Evolutionary conservation across 768 basidiomycete species (phyloP), one percentile per base, ranked within the genome.

Genomic region (Phanerochaete sordida): DNA sequence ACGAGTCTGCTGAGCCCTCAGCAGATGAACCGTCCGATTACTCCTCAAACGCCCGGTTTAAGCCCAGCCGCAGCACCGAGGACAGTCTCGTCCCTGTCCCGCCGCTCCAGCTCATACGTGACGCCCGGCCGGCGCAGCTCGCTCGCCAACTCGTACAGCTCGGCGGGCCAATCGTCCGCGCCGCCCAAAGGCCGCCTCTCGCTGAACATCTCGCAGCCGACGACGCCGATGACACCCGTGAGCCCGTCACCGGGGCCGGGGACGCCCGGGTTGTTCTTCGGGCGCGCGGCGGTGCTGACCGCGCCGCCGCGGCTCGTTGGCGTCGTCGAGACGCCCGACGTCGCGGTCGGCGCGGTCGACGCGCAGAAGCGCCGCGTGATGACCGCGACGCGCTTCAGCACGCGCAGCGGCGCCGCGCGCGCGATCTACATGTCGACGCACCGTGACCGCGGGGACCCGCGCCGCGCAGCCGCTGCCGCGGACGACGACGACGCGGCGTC

Each of bases 291-390:
- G 15, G 85, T 90, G 46, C 73, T 93, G 73, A 91, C 88, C 12
- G 88, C 88, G 16, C 89, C 91, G n/a, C 93, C 93, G 16, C 86
- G 86, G 68, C 74, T 95, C 28, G 82, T 95, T 19, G 91, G 88
- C 3, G 76, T 94, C 30, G 87, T 95, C 19, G 90, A 90, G 71
- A 93, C 91, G 11, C 91, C 92, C 0, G 93, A 94, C 69, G 87
- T 93, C 9, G 92, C 86, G n/a, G 84, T 93, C 37, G 93, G 93
- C 9, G 90, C 93, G 24, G 90, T 94, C 9, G 93, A 95, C 71
- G 85, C 91, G 19, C 77, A 81, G 71, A 92, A 94, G 79, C 79
- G 89, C 65, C 77, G 93, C 50, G 90, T 95, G 1, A 88, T 93
- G 15, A 93, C 91, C 56, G 90, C 91, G 7, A 96, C 93, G 19